Base-by-base conservation (phyloP, 2,329 filamentous ascomycete genomes). In the Aspergillus clavatus region DNA sequence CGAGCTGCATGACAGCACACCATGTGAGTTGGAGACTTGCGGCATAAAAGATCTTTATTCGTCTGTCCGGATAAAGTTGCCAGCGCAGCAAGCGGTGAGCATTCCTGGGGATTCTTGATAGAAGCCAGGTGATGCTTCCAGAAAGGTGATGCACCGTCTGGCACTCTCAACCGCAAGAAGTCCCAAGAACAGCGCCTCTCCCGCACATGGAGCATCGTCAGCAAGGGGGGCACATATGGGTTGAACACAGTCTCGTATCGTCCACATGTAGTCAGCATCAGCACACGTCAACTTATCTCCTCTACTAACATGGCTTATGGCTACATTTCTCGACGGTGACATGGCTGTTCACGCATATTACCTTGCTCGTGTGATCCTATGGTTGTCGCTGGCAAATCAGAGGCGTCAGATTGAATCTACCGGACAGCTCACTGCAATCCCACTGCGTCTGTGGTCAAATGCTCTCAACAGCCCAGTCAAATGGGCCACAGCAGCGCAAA, bases 401-500 rank as follows among this genome's bases (percentile, higher is more conserved):
- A 45, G 14, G 12, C 22, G n/a, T 42, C 40, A 43, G 14, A 29
- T 41, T 54, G 40, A 51, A 44, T 50, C 16, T 47, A 54, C 55
- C 46, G 54, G 51, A 60, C 82, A 84, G 46, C 70, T 67, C 16
- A 73, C 75, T 11, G 76, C 78, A 63, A 76, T 69, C 28, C 75
- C 68, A 45, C 75, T 79, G 67, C 95, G 89, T 60, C 88, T 83
- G 62, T 87, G 84, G 68, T 95, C 87, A 69, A 96, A 95, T 3
- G 90, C 90, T 67, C 82, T 85, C 23, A 87, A 64, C 70, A 97
- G 77, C 39, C 87, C 90, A 42, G 82, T 83, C 48, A 97, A 73
- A 72, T 98, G 93, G 19, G 85, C 80, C 1, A 80, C 78, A 0
- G 89, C 91, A 0, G 93, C 93, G 49, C 89, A 67, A 12, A 97